Evolutionary conservation across 2,329 filamentous ascomycete genomes (phyloP).

Genomic region (Talaromyces sp.): DNA sequence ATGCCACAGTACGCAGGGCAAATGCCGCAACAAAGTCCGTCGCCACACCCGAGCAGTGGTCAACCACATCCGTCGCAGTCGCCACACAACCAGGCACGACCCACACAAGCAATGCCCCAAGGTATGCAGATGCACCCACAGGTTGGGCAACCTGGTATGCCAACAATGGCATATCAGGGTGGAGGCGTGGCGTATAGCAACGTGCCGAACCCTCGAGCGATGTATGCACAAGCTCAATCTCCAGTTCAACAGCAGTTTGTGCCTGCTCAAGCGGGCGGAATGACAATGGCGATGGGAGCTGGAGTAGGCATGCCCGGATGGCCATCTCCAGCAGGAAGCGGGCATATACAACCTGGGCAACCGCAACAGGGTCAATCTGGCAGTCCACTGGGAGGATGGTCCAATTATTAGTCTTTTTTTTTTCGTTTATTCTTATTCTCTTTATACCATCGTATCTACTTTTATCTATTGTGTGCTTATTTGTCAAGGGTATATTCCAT

Average conservation of each 20-base stretch:
- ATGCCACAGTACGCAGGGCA: slow-evolving; percentile 42
- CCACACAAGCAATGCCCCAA: slow-evolving; percentile 37
- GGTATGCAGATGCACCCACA: slow-evolving; percentile 37
- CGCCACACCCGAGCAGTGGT: slow-evolving; percentile 26
- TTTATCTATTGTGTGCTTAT: slow-evolving; percentile 5
- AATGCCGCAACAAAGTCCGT: slow-evolving; percentile 24
- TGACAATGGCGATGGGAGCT: slow-evolving; percentile 37
- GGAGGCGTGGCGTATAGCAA: slow-evolving; percentile 32
- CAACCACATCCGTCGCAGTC: slow-evolving; percentile 43
- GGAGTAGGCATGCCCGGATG: slow-evolving; percentile 37
- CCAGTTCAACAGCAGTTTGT: slow-evolving; percentile 35
- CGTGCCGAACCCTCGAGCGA: slow-evolving; percentile 33
- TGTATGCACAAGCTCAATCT: slow-evolving; percentile 38
- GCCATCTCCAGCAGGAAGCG: slow-evolving; percentile 32
- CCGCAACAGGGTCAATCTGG: slow-evolving; percentile 38
- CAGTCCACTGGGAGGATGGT: slow-evolving; percentile 38
- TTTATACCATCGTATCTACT: slow-evolving; percentile 1
- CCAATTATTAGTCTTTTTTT: slow-evolving; percentile 31
- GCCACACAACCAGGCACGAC: slow-evolving; percentile 41
- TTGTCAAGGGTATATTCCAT: slow-evolving; percentile 13
- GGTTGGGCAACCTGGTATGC: slow-evolving; percentile 34
- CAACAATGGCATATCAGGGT: slow-evolving; percentile 35
- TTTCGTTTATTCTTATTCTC: not conserved
- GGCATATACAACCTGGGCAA: slow-evolving; percentile 37
- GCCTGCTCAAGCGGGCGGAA: slow-evolving; percentile 35